These are phyloP conservation scores for Pilaira anomala DNA, from an alignment of 192 early-diverging fungal species.

Conservation along the genomic window DNA sequence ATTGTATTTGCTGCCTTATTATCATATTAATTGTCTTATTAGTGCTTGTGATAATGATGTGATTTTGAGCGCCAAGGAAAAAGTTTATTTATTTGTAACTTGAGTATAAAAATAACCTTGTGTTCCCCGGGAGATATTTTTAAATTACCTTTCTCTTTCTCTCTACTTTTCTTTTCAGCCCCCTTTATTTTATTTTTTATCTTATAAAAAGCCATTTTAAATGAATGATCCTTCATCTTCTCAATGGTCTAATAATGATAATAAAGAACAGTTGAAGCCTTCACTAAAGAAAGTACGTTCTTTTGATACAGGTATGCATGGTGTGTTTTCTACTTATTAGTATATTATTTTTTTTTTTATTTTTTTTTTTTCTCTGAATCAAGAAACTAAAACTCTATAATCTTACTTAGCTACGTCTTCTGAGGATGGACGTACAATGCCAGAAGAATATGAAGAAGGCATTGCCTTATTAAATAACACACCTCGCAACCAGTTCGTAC, in stretches of 20 bases:
- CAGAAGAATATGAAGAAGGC: conserved; percentile 23
- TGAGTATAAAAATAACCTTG: too few relatives aligned
- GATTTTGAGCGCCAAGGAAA: not conserved
- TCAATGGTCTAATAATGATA: not conserved
- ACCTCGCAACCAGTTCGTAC: conserved; percentile 2
- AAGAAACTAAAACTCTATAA: not conserved
- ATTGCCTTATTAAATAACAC: conserved; percentile 14
- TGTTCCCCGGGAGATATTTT: too few relatives aligned
- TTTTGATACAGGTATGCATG: conserved; percentile 1
- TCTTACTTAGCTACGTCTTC: not conserved
- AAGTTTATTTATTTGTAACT: too few relatives aligned
- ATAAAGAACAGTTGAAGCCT: not conserved
- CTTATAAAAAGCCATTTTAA: not conserved
- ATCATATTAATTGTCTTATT: conserved; percentile 53
- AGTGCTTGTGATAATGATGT: conserved; percentile 48
- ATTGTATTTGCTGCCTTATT: conserved; percentile 52
- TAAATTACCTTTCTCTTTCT: too few relatives aligned
- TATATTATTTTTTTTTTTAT: not conserved
- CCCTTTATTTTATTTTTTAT: not conserved
- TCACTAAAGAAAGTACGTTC: conserved; percentile 9
- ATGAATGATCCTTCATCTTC: conserved; percentile 1
- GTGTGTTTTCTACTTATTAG: conserved; percentile 4
- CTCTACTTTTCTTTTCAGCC: not conserved
- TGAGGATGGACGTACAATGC: conserved; percentile 13
- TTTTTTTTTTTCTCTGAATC: too few relatives aligned